Base-by-base conservation (phyloP, 1,284 basidiomycete species). In the Exobasidium rhododendri region DNA sequence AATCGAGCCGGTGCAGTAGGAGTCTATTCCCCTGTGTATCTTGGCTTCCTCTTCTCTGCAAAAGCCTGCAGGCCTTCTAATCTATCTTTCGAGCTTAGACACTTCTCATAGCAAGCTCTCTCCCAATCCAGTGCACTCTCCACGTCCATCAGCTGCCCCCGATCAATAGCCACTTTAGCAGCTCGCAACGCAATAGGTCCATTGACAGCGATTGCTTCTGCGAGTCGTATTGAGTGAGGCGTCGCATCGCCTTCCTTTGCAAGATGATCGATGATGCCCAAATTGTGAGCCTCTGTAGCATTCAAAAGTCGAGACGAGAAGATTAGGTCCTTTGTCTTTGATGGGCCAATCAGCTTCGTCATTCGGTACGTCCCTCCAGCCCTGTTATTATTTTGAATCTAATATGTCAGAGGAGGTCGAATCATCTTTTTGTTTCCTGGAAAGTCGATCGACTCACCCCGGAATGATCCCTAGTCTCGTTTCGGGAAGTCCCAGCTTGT, bases 331-430 rank as follows among this genome's bases (percentile, higher is more conserved):
- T 96, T 97, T 4, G 93, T 88, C 78, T 86, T 89, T 45, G 91
- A 84, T 22, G 87, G 80, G 0, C 94, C 93, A 10, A 97, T 81
- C 22, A 96, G 81, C 47, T 91, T 86, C 1, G 91, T 87, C 20
- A 90, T 85, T 35, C 94, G 85, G 74, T 94, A 92, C 0, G 93
- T 97, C 1, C 92, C 92, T 2, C 92, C 92, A n/a, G 91, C 92
- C 2, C 75, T 77, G 64, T 11, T n/a, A n/a, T n/a, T n/a, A n/a
- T n/a, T n/a, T n/a, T n/a, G n/a, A n/a, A n/a, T n/a, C 11, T n/a
- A 32, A 31, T 28, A 20, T 10, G 7, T 7, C 11, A 6, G 24
- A 47, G 13, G 46, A 24, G 10, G 51, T 28, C 32, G 30, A 54
- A 31, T 40, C 30, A 40, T n/a, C 29, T 54, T 30, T n/a, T n/a